Evolutionary conservation across 768 basidiomycete genomes (phyloP), one percentile per base, ranked within the genome.

Genomic region (Naematelia aurantialba): DNA sequence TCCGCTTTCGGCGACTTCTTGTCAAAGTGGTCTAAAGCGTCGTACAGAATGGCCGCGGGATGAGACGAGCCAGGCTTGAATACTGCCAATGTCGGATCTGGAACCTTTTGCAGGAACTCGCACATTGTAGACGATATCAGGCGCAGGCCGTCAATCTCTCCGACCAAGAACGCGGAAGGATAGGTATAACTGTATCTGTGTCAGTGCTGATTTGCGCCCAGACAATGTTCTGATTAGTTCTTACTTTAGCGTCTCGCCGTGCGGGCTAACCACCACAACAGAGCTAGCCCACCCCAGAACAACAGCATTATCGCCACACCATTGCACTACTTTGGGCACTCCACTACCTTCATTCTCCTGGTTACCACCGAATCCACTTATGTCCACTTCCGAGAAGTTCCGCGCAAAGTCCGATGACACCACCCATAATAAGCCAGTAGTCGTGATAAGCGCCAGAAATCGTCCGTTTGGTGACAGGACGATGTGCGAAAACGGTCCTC

Each of bases 251-350:
- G 84, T 86, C 67, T 93, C 89, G 1, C 91, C 91, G 56, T 85
- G 88, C 13, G 96, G 96, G 4, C 94, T 92, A n/a, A 96, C 89
- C 27, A 99, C 80, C 2, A 91, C 79, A 0, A 85, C 88, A 27
- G 87, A 78, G 19, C 82, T 79, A 45, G 85, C 83, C 90, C 91
- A 97, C 19, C 86, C 87, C 17, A 96, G 82, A 2, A 91, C 81
- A 46, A 98, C 87, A 0, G 92, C 91, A 76, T 99, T 93, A 71
- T 91, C 91, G 0, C 93, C 93, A 74, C 92, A 97, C 96, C 96
- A 99, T 69, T 88, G 88, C 0, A 91, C 85, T 64, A 87, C 87
- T 31, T 81, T 80, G 2, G 59, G 79, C 70, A 27, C 83, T 4
- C 64, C 72, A 10, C 54, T 56, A 5, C 68, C 60, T 19, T 64